Percentiles rank a stretch among this genome's conserved stretches.
Evolutionary conservation across 2,329 filamentous ascomycete species (phyloP).

Genomic region (Didymella exigua): DNA sequence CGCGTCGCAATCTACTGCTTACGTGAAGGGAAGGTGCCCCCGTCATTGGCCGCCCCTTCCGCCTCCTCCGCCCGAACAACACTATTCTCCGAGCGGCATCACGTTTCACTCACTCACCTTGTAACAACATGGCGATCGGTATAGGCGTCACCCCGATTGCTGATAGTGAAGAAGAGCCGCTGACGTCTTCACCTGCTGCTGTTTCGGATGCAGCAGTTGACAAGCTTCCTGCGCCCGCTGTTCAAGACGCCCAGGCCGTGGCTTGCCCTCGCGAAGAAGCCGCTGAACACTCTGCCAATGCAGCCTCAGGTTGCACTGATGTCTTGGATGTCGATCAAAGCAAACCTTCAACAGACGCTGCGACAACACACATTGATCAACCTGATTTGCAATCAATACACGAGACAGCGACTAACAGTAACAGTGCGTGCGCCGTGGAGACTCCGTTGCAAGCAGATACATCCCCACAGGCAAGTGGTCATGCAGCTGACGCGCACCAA

Average conservation of each 20-base stretch:
- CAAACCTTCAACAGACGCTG: slow-evolving; percentile 18
- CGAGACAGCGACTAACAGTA: not conserved
- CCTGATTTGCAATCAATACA: slow-evolving; percentile 15
- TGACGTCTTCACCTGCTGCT: slow-evolving; percentile 36
- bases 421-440: not conserved
- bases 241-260: slow-evolving; percentile 30
- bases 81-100: not conserved
- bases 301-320: slow-evolving; percentile 9
- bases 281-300: slow-evolving; percentile 14
- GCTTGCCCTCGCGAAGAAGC: slow-evolving; percentile 25
- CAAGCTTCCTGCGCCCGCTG: slow-evolving; percentile 30
- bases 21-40: slow-evolving; percentile 30
- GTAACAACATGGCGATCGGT: slow-evolving; percentile 32
- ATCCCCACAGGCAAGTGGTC: not conserved
- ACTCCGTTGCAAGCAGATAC: not conserved
- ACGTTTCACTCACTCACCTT: not conserved
- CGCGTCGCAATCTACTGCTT: slow-evolving; percentile 33
- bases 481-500: not conserved
- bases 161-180: slow-evolving; percentile 43
- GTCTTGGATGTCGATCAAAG: slow-evolving; percentile 20
- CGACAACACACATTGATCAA: slow-evolving; percentile 10
- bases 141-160: slow-evolving; percentile 33
- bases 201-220: slow-evolving; percentile 20
- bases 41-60: slow-evolving; percentile 25
- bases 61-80: slow-evolving; percentile 12